phyloP scores from a whole-genome alignment of 2,329 filamentous ascomycete species.

The Didymella pomorum region DNA sequence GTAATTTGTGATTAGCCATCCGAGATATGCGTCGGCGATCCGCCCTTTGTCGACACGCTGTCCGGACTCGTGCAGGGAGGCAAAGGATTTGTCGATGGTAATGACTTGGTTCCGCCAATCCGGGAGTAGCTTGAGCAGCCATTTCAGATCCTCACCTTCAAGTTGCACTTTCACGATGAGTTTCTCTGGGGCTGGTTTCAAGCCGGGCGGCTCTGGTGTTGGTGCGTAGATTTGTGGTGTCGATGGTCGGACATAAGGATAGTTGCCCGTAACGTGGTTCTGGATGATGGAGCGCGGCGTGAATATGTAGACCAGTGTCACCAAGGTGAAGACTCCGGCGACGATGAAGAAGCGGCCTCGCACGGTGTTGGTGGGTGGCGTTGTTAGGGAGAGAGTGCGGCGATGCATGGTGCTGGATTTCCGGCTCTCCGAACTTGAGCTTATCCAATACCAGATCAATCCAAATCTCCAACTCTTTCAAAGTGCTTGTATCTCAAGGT shows the following conservation, averaged over 20 bases:
- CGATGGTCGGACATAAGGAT: slow-evolving; percentile 20
- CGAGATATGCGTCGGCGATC: slow-evolving; percentile 35
- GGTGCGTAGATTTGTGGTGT: slow-evolving; percentile 3
- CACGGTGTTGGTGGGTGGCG: not conserved
- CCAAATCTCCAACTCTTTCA: not conserved
- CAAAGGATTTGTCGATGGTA: slow-evolving; percentile 28
- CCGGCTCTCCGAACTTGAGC: not conserved
- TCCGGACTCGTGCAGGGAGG: slow-evolving; percentile 17
- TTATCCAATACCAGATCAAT: not conserved
- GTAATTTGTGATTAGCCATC: slow-evolving; percentile 38
- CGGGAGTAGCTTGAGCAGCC: slow-evolving; percentile 21
- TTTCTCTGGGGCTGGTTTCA: slow-evolving; percentile 4
- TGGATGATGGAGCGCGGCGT: slow-evolving; percentile 2
- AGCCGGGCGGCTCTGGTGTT: slow-evolving; percentile 3
- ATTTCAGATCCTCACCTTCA: slow-evolving; percentile 27
- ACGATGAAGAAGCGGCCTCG: slow-evolving; percentile 1
- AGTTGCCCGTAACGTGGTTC: slow-evolving; percentile 8
- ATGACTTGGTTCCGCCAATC: slow-evolving; percentile 55
- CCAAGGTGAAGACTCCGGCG: not conserved
- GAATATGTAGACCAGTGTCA: slow-evolving; percentile 2
- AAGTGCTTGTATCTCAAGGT: not conserved
- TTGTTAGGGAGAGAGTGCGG: slow-evolving; percentile 1
- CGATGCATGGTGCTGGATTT: not conserved
- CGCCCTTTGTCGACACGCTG: slow-evolving; percentile 29
- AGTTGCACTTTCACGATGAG: slow-evolving; percentile 26